These are phyloP conservation scores for Gloeopeniophorella convolvens DNA, from an alignment of 768 basidiomycete species.

Conservation along the genomic window DNA sequence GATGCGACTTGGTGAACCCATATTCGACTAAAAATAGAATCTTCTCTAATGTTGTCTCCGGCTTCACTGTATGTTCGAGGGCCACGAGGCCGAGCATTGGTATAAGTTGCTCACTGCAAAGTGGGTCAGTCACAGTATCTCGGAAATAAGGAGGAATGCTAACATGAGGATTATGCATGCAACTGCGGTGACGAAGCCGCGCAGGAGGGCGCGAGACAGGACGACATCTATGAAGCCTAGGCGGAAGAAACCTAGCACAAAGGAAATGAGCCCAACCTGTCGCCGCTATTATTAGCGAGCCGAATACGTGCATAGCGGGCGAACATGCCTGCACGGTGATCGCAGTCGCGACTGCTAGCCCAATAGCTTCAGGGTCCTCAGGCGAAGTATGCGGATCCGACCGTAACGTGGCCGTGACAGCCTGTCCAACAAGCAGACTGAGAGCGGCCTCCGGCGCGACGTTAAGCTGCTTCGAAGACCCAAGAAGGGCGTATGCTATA, in stretches of 20 bases:
- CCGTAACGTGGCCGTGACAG: constrained; percentile 60
- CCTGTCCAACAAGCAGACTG: constrained; percentile 82
- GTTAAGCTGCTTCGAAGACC: constrained; percentile 74
- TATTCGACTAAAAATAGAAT: constrained; percentile 64
- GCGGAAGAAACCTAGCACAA: constrained; percentile 78
- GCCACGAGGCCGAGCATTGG: constrained; percentile 81
- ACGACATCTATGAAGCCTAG: constrained; percentile 93
- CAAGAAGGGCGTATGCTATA: constrained; percentile 85
- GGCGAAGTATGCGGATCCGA: constrained; percentile 25
- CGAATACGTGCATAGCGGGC: not conserved
- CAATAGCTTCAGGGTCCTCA: constrained; percentile 44
- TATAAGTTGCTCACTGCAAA: constrained; percentile 67
- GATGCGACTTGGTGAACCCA: constrained; percentile 49
- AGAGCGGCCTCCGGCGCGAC: constrained; percentile 88
- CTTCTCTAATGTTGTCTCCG: constrained; percentile 71
- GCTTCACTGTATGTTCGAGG: constrained; percentile 48
- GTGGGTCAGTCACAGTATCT: not conserved
- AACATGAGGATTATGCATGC: constrained; percentile 82
- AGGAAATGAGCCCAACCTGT: constrained; percentile 80
- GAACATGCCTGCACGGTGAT: constrained; percentile 72
- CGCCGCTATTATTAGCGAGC: not conserved
- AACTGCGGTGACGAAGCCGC: constrained; percentile 83
- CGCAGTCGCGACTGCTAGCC: constrained; percentile 66
- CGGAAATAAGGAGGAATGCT: constrained; percentile 25
- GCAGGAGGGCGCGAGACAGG: constrained; percentile 78